phyloP scores from a whole-genome alignment of 805 yeast genomes.

The Saturnispora ahearnii region DNA sequence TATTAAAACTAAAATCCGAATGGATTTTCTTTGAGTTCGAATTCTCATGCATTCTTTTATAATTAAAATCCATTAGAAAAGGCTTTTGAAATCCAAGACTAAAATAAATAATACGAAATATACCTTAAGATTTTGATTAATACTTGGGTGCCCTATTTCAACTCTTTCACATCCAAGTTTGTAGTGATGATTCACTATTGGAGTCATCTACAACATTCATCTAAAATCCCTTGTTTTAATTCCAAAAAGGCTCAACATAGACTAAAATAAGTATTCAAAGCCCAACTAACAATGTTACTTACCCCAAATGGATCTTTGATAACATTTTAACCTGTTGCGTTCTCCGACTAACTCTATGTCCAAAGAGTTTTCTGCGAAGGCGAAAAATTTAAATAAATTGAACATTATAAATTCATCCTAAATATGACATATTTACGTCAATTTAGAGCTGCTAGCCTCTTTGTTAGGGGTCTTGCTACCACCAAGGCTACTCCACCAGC shows the following conservation, averaged over 20 bases:
- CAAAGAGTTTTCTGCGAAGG: not conserved
- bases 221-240: not conserved
- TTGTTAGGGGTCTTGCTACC: conserved; percentile 6
- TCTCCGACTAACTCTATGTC: not conserved
- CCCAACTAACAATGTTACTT: not conserved
- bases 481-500: conserved; percentile 30
- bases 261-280: not conserved
- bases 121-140: too few species aligned
- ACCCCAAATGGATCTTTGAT: not conserved
- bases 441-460: not conserved
- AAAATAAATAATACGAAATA: too few species aligned
- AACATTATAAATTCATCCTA: not conserved
- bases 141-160: not conserved
- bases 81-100: too few species aligned
- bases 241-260: not conserved
- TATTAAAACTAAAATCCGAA: too few species aligned
- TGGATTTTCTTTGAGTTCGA: too few species aligned
- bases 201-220: not conserved
- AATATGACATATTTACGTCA: conserved; percentile 4
- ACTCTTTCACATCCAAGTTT: not conserved
- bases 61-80: too few species aligned
- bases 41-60: too few species aligned
- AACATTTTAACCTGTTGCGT: not conserved
- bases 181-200: not conserved
- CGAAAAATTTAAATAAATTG: not conserved